A percentile compares a stretch with the other conserved stretches of the same genome.
These are phyloP conservation scores for Chlorella ohadii DNA, from an alignment of 139 green algal genomes.

Conservation along the genomic window DNA sequence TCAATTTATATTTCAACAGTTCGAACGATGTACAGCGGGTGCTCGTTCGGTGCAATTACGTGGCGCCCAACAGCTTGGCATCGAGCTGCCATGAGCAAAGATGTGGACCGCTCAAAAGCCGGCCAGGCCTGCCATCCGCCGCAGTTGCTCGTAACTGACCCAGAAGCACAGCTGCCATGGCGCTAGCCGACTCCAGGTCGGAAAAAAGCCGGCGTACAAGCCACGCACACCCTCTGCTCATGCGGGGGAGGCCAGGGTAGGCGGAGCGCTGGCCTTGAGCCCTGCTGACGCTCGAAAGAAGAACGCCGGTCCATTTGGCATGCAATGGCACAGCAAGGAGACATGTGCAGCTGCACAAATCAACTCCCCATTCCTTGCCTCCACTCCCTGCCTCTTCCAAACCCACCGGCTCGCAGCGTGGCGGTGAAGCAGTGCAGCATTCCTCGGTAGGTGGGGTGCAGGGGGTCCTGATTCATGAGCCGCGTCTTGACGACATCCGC, in stretches of 20 bases:
- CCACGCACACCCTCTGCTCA: slow-evolving; percentile 53
- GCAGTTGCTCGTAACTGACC: slow-evolving; percentile 62
- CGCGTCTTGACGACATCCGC: slow-evolving; percentile 68
- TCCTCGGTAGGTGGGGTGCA: slow-evolving; percentile 38
- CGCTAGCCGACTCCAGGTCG: slow-evolving; percentile 73
- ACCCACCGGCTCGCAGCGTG: slow-evolving; percentile 43
- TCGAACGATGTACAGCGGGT: too few relatives aligned
- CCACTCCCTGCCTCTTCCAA: too few relatives aligned
- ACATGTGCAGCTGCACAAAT: too few relatives aligned
- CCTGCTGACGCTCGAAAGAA: too few relatives aligned
- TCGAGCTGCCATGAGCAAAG: too few relatives aligned
- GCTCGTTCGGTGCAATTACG: too few relatives aligned
- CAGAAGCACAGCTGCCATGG: slow-evolving; percentile 81
- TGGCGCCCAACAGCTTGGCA: too few relatives aligned
- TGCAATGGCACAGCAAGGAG: too few relatives aligned
- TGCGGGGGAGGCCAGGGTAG: background rate
- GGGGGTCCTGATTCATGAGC: slow-evolving; percentile 70
- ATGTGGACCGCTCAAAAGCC: slow-evolving; percentile 59
- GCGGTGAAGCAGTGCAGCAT: slow-evolving; percentile 67
- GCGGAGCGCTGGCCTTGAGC: background rate
- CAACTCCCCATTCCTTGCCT: too few relatives aligned
- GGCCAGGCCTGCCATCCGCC: slow-evolving; percentile 35
- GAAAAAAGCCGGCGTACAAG: slow-evolving; percentile 76
- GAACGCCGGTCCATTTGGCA: too few relatives aligned
- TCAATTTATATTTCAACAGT: too few relatives aligned